Evolutionary conservation across 2,329 filamentous ascomycete species (phyloP), one percentile per base, ranked within the genome.

Genomic region (Phialemonium atrogriseum): DNA sequence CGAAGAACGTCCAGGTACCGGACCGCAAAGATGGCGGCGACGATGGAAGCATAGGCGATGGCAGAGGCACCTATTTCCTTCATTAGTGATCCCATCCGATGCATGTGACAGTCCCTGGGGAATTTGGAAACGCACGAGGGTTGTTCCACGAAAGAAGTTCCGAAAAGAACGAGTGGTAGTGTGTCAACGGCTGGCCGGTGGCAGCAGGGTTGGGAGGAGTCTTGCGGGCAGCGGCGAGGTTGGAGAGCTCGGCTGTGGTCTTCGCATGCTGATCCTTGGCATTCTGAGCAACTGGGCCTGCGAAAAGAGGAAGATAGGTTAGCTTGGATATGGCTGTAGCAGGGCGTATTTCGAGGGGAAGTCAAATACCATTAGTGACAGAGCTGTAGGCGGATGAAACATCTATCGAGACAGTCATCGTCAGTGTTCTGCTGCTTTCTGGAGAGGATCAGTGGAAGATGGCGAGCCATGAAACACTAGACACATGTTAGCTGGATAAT

Each of bases 91-190:
- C 30, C 18, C 5, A 10, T 19, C 24, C 27, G 32, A 14, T 30
- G 27, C 24, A 27, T 20, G 33, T 22, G 5, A 23, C 19, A 17
- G 9, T 6, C 8, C 19, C 3, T 13, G 4, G 6, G 15, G 16
- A 21, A 12, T 11, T 16, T 16, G 14, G 33, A 18, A 16, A 64
- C 70, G 50, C 65, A 77, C 75, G 70, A 51, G 75, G 75, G 53
- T 79, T 77, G 51, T 78, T 68, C 75, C 78, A 82, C 44, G 77
- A 80, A 39, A 83, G 62, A 35, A 83, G 66, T 54, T 79, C 74
- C 30, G 69, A 71, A 58, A 83, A 82, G 59, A 81, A 74, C 11
- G 76, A 81, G 61, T 82, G 77, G 54, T 81, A 83, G 56, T 80
- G 74, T 37, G 75, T 80, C 49, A 80, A 56, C 30, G 70, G 69